Evolutionary conservation across 306 rosid species (phyloP), one percentile per base, ranked within the genome.

Genomic region (Alnus rubra): DNA sequence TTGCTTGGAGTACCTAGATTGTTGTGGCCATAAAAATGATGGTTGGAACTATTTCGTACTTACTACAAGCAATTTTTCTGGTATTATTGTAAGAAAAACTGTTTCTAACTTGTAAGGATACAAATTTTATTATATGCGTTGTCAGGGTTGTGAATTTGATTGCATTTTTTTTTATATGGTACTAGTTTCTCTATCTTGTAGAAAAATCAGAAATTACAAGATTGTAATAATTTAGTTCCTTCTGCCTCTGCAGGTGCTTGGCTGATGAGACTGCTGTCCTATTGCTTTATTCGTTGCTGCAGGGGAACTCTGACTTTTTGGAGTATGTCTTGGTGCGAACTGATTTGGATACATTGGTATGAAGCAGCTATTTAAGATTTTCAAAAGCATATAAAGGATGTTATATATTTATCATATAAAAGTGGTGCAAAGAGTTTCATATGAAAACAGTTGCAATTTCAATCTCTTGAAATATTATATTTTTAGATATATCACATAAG

Each of bases 321-420:
- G 99, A 96, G 84, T 96, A 96, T 80, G 99, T 93, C 52, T 88
- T 96, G 91, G 99, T 96, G 87, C 97, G 99, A 85, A 96, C 97
- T 81, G 99, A 96, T 90, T 53, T 93, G 87, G 98, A 96, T 85
- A 96, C 98, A 65, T 81, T 96, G 99, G 99, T 96, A 96, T 55
- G 96, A 39, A 53, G 56, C 76, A 51, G 53, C 49, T 84, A 31
- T 82, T 84, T 71, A 73, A 78, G 74, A 75, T 69, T 81, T 74
- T 79, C 76, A 69, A 67, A 4, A 77, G 64, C 42, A 65, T 44
- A 78, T 75, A 37, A 54, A 72, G 19, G 14, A 63, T 63, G 44
- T 14, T 37, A 67, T 16, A 39, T 67, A 77, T 77, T 28, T 78
- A 73, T 72, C 62, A 10, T 9, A 11, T 75, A 67, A 47, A 75